phyloP scores from a whole-genome alignment of 2,329 filamentous ascomycete species.

The Colletotrichum sojae region DNA sequence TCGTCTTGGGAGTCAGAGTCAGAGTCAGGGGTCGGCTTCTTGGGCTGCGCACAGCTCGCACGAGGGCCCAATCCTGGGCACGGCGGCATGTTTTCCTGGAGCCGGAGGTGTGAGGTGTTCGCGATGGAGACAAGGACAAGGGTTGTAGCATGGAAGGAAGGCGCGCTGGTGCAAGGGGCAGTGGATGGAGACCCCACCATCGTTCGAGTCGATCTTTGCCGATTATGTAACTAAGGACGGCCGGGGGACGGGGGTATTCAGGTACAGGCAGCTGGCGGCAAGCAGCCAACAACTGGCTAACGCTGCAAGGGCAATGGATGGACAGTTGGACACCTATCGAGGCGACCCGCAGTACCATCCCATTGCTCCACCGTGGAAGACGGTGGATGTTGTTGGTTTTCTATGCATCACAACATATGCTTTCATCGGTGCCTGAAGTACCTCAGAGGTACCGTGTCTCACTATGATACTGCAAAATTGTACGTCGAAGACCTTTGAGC shows the following conservation, averaged over 20 bases:
- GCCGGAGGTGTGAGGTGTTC: slow-evolving; percentile 14
- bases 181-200: neutral
- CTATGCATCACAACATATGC: neutral
- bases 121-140: slow-evolving; percentile 13
- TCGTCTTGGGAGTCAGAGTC: slow-evolving; percentile 17
- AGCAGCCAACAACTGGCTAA: neutral
- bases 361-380: neutral
- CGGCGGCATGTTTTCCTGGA: slow-evolving; percentile 14
- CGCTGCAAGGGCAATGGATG: neutral
- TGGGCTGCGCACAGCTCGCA: slow-evolving; percentile 29
- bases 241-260: too few species aligned
- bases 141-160: neutral
- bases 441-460: too few species aligned
- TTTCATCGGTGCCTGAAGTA: neutral
- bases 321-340: too few species aligned
- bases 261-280: neutral
- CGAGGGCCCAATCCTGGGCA: slow-evolving; percentile 24
- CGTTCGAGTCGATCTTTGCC: slow-evolving; percentile 11
- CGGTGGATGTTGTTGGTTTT: neutral
- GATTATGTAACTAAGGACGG: too few species aligned
- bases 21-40: slow-evolving; percentile 10
- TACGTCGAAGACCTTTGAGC: too few species aligned
- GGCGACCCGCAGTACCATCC: too few species aligned
- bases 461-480: too few species aligned
- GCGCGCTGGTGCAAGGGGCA: too few species aligned